These are phyloP conservation scores for Calonectria henricotiae DNA, from an alignment of 2,329 filamentous ascomycete genomes.

Conservation along the genomic window DNA sequence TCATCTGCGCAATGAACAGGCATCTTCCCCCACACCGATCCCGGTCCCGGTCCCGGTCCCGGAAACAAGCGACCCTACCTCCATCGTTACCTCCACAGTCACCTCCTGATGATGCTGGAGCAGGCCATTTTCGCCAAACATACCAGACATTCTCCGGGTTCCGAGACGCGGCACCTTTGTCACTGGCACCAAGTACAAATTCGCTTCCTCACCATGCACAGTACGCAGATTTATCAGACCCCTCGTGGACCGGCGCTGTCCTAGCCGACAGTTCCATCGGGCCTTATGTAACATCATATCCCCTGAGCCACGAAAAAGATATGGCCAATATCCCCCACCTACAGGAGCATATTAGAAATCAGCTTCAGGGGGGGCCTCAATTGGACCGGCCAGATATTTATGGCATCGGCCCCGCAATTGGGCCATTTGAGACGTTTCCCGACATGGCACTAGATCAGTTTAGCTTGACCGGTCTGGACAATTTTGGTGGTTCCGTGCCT, in stretches of 20 bases:
- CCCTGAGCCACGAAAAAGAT: neutral
- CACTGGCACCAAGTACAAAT: neutral
- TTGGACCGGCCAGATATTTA: neutral
- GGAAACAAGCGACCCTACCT: neutral
- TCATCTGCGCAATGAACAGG: constrained; percentile 1
- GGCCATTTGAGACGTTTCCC: neutral
- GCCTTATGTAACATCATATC: neutral
- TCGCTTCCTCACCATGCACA: neutral
- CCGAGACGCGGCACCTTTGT: neutral
- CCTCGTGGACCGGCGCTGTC: neutral
- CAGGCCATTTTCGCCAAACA: neutral
- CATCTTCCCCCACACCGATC: neutral
- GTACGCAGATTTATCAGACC: neutral
- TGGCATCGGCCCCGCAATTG: neutral
- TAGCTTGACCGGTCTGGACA: neutral
- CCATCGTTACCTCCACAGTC: neutral
- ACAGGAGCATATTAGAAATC: neutral
- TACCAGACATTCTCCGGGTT: neutral
- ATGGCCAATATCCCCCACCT: neutral
- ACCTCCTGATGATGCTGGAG: neutral
- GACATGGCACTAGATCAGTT: neutral
- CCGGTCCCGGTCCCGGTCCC: neutral
- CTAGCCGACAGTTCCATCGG: neutral
- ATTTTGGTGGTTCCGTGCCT: neutral
- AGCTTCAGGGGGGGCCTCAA: neutral